Evolutionary conservation across 2,329 filamentous ascomycete species (phyloP), one percentile per base, ranked within the genome.

Genomic region (Neurospora sp.): DNA sequence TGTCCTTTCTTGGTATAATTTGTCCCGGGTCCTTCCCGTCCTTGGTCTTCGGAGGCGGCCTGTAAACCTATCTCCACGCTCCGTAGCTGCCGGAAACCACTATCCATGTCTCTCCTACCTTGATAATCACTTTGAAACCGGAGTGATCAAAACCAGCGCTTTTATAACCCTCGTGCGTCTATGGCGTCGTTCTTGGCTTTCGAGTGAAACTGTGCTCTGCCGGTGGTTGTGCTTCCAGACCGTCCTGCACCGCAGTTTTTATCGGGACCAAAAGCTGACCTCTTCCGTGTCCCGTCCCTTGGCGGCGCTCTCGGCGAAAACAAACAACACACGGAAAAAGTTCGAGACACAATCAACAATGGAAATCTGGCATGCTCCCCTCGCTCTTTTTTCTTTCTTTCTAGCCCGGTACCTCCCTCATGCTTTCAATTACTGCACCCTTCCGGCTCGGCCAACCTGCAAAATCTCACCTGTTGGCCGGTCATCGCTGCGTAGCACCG

Each of bases 401-500:
- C 52, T 62, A 17, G 28, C 17, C 52, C 15, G 52, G 28, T 62
- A 62, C 28, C 52, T 62, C 23, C 52, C 28, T 62, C 19, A 43
- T 67, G 37, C 52, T 11, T 57, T 66, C 39, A 57, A 70, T 68
- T 71, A 70, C 73, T 76, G 74, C 28, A 73, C 77, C 71, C 75
- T 78, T 40, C 90, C 93, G 67, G 96, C 93, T 73, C 89, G 86
- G 15, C 96, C 96, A 73, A 96, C 85, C 81, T 99, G 96, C 73
- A 98, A 88, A 75, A 97, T 97, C 82, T 97, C 91, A 6, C 87
- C 87, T 10, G 85, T 88, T 71, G 81, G 77, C 69, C 82, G 80
- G 74, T 97, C 93, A 76, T 96, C 92, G 71, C 89, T 91, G 71
- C 92, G 87, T 76, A 97, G 81, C 5, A 96, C 92, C 40, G 93